Base-by-base conservation (phyloP, 257 asterid genomes). In the Ehretia macrophylla region DNA sequence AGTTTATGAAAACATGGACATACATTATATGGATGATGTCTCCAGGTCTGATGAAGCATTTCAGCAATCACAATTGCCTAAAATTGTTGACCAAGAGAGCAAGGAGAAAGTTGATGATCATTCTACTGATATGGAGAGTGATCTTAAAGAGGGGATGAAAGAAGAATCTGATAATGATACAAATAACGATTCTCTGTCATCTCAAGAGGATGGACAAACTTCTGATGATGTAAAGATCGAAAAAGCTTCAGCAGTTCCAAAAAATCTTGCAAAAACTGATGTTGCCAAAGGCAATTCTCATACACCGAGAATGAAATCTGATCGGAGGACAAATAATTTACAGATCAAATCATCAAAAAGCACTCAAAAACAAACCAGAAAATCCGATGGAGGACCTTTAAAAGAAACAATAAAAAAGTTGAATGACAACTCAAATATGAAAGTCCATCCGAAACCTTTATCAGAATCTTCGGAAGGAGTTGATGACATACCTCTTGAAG, bases 141-240 rank as follows among this genome's bases (percentile, higher is more conserved):
- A 66, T 40, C 58, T 54, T 40, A 27, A 27, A 27, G 35, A 27
- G 35, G 74, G 17, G 45, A 9, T 71, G 48, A 90, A 67, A 44
- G 94, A 82, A 71, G 95, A 73, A 63, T 85, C 96, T 55, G 94
- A 85, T 74, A 42, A 77, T 65, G 98, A 85, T 65, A 81, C 91
- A 37, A 59, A 75, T 48, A 67, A 54, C 74, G 94, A 74, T 70
- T 90, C 94, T 9, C 82, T 81, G 57, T 85, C 91, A 69, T 87
- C 89, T 64, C 87, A 77, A 49, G 90, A 88, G 27, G 88, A 73
- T 70, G 60, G 76, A 38, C 86, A 68, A 60, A 67, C 67, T 22
- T 78, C 78, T 44, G 93, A 90, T 18, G 94, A 85, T 59, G 86
- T 71, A 44, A 90, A 72, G 71, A 50, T 27, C 6, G 35, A 27